Evolutionary conservation across 2,329 filamentous ascomycete genomes (phyloP), one percentile per base, ranked within the genome.

Genomic region (Phialophora expanda): DNA sequence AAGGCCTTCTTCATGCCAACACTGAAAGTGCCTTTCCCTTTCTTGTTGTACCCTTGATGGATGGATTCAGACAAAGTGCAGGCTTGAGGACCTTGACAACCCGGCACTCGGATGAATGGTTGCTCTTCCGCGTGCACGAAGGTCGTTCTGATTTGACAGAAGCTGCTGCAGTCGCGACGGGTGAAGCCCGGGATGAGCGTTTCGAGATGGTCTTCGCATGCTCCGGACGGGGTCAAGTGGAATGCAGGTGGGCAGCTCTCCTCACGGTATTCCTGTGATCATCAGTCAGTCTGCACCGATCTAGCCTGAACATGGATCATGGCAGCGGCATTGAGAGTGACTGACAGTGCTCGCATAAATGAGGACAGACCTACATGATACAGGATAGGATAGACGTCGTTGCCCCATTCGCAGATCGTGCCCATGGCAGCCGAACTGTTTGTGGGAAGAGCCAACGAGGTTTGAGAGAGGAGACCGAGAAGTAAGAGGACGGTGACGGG

Each of bases 61-160:
- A 44, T 44, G 38, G 38, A 44, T n/a, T n/a, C 1, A 44, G 5
- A n/a, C 38, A 44, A n/a, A 8, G 38, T 44, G 38, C 38, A 44
- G 8, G 38, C 14, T 11, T n/a, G 17, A 44, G 38, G 38, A n/a
- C 38, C 38, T n/a, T 44, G 38, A n/a, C 38, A 44, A n/a, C 5
- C 4, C 51, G 22, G n/a, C 28, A 54, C 7, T 56, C 53, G 11
- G 32, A 26, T 20, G 46, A 24, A 58, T 2, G 58, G 63, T 30
- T 61, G 41, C 53, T 65, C 63, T 44, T 57, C 41, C 7, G 57
- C 63, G 38, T 61, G 51, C 53, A 11, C 51, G 30, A 65, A 65
- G 17, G 17, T 61, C 24, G 53, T 65, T 17, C 44, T 53, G 17
- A 65, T 54, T n/a, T 65, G 26, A 28, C 63, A 65, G 58, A 57